Percentiles rank a stretch among this genome's conserved stretches.
phyloP scores from a whole-genome alignment of 1,139 yeast genomes.

The Pneumocystis wakefieldiae region DNA sequence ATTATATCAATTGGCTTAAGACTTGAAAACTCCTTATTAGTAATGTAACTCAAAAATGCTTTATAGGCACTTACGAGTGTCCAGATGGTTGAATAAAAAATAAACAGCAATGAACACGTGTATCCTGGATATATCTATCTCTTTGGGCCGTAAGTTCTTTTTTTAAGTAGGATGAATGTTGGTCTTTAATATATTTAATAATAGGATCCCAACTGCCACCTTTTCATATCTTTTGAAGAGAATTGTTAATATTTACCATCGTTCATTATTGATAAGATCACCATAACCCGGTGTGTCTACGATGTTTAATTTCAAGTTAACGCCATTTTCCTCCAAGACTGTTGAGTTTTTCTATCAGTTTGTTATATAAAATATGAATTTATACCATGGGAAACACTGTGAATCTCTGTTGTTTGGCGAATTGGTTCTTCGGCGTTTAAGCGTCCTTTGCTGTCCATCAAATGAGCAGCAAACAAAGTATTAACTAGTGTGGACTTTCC shows the following conservation, averaged over 20 bases:
- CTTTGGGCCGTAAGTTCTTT: constrained; percentile 94
- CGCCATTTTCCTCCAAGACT: constrained; percentile 54
- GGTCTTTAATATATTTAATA: constrained; percentile 88
- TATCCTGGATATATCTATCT: constrained; percentile 66
- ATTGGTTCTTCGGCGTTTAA: constrained; percentile 51
- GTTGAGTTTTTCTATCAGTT: constrained; percentile 22
- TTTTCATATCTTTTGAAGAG: not conserved
- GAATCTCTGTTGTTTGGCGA: constrained; percentile 78
- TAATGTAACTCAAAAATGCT: too few relatives aligned
- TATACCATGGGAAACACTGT: constrained; percentile 46
- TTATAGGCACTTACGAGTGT: constrained; percentile 18
- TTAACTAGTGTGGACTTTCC: constrained; percentile 88
- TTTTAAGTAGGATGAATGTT: constrained; percentile 82
- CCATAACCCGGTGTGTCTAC: constrained; percentile 98
- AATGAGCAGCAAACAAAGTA: constrained; percentile 72
- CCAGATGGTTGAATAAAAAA: constrained; percentile 86
- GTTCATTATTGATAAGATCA: constrained; percentile 88
- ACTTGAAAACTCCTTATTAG: constrained; percentile 28
- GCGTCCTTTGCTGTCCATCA: constrained; percentile 63
- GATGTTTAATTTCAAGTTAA: constrained; percentile 66
- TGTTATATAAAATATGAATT: not conserved
- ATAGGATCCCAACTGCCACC: constrained; percentile 69
- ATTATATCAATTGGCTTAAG: constrained; percentile 69
- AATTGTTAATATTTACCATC: constrained; percentile 30
- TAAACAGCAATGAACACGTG: constrained; percentile 80